phyloP scores from a whole-genome alignment of 2,329 filamentous ascomycete genomes.

The Colletotrichum cuscutae region DNA sequence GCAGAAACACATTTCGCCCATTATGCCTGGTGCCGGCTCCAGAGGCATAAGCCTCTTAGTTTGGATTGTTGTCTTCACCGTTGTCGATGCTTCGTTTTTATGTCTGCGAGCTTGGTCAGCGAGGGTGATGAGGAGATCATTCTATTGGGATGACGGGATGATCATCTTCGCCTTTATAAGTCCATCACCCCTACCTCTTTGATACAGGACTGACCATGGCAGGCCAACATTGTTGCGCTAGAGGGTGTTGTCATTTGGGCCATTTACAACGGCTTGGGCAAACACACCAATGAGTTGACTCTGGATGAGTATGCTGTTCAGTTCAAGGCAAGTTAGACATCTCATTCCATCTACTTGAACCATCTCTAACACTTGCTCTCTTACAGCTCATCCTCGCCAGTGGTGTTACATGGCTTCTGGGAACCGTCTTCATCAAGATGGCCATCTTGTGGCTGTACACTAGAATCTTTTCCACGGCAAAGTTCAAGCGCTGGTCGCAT shows the following conservation, averaged over 20 bases:
- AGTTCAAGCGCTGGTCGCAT: conserved; percentile 41
- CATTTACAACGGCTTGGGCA: conserved; percentile 39
- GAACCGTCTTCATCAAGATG: conserved; percentile 42
- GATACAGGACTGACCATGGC: background rate
- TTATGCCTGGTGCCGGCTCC: conserved; percentile 21
- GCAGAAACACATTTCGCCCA: background rate
- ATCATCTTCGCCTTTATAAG: conserved; percentile 39
- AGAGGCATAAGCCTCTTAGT: conserved; percentile 29
- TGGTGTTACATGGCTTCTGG: conserved; percentile 43
- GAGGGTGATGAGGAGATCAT: conserved; percentile 31
- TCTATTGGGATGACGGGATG: conserved; percentile 38
- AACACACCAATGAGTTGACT: conserved; percentile 33
- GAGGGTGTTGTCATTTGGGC: conserved; percentile 38
- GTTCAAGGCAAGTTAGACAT: conserved; percentile 15
- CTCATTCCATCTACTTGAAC: too few relatives aligned
- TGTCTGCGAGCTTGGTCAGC: conserved; percentile 39
- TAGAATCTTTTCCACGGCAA: conserved; percentile 42
- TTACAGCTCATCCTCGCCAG: conserved; percentile 38
- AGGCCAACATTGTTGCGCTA: conserved; percentile 34
- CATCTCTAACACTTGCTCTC: background rate
- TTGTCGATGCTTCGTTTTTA: conserved; percentile 31
- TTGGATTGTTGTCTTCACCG: conserved; percentile 36
- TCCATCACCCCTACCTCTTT: background rate
- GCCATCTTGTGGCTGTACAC: conserved; percentile 45
- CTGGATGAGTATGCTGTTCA: conserved; percentile 17